Conservation (phyloP, 352 stramenopile genomes). For the Phytophthora meadii region DNA sequence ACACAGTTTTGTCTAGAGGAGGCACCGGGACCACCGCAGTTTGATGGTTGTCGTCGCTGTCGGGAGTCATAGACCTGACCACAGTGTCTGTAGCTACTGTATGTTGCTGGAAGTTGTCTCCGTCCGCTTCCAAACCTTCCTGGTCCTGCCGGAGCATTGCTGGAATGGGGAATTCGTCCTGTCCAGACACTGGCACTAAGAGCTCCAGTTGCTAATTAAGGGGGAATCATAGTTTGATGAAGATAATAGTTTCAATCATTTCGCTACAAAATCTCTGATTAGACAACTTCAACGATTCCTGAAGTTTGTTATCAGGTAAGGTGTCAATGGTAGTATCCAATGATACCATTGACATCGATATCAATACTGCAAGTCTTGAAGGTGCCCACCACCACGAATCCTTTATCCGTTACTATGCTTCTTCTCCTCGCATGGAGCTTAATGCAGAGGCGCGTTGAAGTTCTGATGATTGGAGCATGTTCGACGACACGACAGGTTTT, state of each 20-base stretch:
- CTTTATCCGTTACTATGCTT: conserved; percentile 12
- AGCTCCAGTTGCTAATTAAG: conserved; percentile 1
- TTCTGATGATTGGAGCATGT: conserved; percentile 12
- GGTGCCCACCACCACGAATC: background rate
- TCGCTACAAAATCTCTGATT: conserved; percentile 1
- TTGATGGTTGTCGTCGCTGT: conserved; percentile 13
- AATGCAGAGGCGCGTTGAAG: conserved; percentile 14
- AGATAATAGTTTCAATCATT: background rate
- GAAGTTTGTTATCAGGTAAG: background rate
- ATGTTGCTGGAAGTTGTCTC: background rate
- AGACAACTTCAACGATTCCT: conserved; percentile 15
- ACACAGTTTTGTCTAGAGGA: conserved; percentile 27
- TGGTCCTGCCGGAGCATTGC: conserved; percentile 9
- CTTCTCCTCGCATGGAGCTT: background rate
- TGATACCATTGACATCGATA: no score
- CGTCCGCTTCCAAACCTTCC: conserved; percentile 11
- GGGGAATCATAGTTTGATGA: background rate
- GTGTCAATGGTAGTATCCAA: no score
- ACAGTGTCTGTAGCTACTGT: background rate
- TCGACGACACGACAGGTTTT: background rate
- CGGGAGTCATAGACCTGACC: background rate
- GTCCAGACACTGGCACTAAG: conserved; percentile 32
- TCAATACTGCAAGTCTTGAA: no score
- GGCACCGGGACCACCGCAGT: conserved; percentile 21
- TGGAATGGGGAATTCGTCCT: conserved; percentile 28